These are phyloP conservation scores for Neurospora pannonica DNA, from an alignment of 495 filamentous ascomycete genomes.

Conservation along the genomic window DNA sequence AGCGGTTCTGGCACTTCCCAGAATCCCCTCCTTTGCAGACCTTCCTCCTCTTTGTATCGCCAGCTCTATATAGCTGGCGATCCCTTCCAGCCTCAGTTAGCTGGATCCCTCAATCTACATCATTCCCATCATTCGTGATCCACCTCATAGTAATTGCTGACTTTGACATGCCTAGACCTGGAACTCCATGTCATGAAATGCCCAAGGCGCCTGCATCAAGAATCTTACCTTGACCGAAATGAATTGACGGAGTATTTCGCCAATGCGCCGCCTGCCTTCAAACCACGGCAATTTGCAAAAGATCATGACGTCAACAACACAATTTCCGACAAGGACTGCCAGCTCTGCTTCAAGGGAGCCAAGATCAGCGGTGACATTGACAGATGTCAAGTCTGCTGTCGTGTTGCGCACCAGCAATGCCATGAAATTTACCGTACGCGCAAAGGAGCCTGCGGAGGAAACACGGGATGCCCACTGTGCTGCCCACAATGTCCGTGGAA, in stretches of 20 bases:
- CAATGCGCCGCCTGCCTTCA: background rate
- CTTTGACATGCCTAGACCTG: background rate
- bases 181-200: background rate
- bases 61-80: no score
- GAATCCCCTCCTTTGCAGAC: no score
- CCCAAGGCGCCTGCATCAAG: background rate
- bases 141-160: no score
- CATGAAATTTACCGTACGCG: background rate
- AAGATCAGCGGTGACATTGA: background rate
- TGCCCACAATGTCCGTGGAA: background rate
- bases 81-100: no score
- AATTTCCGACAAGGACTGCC: background rate
- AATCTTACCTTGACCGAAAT: fast-evolving
- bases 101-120: no score
- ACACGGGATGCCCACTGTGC: background rate
- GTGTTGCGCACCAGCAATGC: background rate
- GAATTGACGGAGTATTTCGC: background rate
- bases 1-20: no score
- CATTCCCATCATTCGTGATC: no score
- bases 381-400: background rate
- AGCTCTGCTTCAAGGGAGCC: background rate
- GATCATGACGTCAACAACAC: background rate
- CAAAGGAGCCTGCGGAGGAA: background rate
- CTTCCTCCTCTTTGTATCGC: no score
- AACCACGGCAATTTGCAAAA: background rate